Conservation (phyloP, 371 early-diverging fungal genomes). For the Smittium culicis region DNA sequence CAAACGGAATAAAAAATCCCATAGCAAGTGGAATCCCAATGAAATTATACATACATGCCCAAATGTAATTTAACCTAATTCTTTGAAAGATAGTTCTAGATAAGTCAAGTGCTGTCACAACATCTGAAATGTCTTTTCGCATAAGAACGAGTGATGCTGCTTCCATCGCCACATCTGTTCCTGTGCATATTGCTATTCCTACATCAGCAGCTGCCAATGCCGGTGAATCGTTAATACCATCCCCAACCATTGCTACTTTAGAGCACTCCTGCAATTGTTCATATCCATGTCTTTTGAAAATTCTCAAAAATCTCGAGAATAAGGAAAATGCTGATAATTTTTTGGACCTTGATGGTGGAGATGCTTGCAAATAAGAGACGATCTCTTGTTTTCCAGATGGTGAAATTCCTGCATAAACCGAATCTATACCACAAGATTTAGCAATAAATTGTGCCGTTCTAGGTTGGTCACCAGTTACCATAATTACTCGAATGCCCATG, state of each 20-base stretch:
- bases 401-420: conserved; percentile 81
- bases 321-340: conserved; percentile 2
- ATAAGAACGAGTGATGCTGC: conserved; percentile 79
- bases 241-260: conserved; percentile 91
- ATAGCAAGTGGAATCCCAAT: conserved; percentile 87
- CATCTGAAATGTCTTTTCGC: conserved; percentile 67
- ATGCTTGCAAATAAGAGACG: conserved; percentile 41
- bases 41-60: conserved; percentile 81
- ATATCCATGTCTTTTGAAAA: not conserved
- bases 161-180: conserved; percentile 91
- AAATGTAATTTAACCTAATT: conserved; percentile 69
- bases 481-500: conserved; percentile 75
- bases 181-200: conserved; percentile 87
- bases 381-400: conserved; percentile 77
- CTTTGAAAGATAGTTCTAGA: conserved; percentile 67
- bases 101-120: conserved; percentile 72
- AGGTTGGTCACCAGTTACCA: conserved; percentile 95
- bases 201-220: conserved; percentile 84
- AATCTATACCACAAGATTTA: conserved; percentile 64
- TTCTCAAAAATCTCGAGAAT: conserved; percentile 1
- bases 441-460: conserved; percentile 83
- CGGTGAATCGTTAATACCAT: conserved; percentile 97
- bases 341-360: not conserved
- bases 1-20: conserved; percentile 78
- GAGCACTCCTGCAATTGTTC: conserved; percentile 1